phyloP scores from a whole-genome alignment of 2,329 filamentous ascomycete genomes.

The Aspergillus pseudoglaucus region DNA sequence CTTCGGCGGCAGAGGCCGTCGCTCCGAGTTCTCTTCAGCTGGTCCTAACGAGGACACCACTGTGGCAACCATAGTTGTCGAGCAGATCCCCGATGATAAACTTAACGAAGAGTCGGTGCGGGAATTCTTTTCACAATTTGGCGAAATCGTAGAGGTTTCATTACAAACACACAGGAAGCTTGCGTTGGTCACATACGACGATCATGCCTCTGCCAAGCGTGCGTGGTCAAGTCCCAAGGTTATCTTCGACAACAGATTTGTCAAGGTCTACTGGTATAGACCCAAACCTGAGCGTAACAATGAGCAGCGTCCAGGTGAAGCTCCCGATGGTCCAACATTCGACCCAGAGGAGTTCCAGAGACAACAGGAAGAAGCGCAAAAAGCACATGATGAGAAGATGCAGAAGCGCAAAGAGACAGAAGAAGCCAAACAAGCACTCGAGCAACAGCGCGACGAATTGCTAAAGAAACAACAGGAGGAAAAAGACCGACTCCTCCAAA shows the following conservation, averaged over 20 bases:
- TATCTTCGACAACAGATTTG: slow-evolving; percentile 59
- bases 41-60: slow-evolving; percentile 49
- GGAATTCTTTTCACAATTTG: slow-evolving; percentile 54
- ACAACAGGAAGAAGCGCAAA: slow-evolving; percentile 53
- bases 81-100: slow-evolving; percentile 55
- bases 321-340: slow-evolving; percentile 36
- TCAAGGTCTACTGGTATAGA: slow-evolving; percentile 59
- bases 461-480: slow-evolving; percentile 52
- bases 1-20: slow-evolving; percentile 33
- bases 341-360: slow-evolving; percentile 49
- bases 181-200: slow-evolving; percentile 50
- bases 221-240: slow-evolving; percentile 57
- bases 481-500: slow-evolving; percentile 43
- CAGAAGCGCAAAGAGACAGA: slow-evolving; percentile 48
- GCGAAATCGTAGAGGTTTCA: slow-evolving; percentile 48
- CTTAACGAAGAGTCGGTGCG: slow-evolving; percentile 49
- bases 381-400: slow-evolving; percentile 49
- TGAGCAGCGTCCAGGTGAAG: slow-evolving; percentile 15
- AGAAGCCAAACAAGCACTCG: slow-evolving; percentile 46
- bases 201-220: slow-evolving; percentile 45
- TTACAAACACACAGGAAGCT: slow-evolving; percentile 49
- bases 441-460: slow-evolving; percentile 45
- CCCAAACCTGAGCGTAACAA: slow-evolving; percentile 30
- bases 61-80: slow-evolving; percentile 53
- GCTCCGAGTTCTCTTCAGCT: slow-evolving; percentile 48